Percentiles rank a stretch among this genome's conserved stretches.
Evolutionary conservation across 1,139 yeast species (phyloP).

Genomic region (Geotrichum cucujoidarum): DNA sequence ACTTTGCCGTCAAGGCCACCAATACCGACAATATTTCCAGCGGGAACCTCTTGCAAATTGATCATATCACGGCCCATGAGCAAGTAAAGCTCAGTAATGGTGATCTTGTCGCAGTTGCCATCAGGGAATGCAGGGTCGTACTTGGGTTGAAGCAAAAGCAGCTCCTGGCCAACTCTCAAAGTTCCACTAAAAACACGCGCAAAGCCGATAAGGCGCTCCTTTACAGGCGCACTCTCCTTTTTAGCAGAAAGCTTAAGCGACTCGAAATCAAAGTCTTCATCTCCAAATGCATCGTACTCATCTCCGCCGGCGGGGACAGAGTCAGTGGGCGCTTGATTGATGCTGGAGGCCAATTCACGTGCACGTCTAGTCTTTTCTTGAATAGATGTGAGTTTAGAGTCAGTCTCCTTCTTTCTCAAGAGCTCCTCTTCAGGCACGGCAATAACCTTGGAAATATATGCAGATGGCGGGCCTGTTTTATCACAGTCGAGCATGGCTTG

Average conservation of each 20-base stretch:
- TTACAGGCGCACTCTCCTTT: constrained; percentile 22
- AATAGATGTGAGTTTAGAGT: constrained; percentile 50
- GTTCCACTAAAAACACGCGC: constrained; percentile 88
- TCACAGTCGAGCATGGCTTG: constrained; percentile 64
- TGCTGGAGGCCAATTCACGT: constrained; percentile 45
- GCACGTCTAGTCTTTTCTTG: constrained; percentile 61
- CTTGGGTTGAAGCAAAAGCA: constrained; percentile 79
- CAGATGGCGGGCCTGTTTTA: constrained; percentile 57
- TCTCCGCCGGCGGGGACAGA: constrained; percentile 29
- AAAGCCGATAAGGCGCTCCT: constrained; percentile 65
- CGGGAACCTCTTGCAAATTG: constrained; percentile 73
- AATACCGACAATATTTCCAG: constrained; percentile 93
- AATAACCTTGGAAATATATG: constrained; percentile 84
- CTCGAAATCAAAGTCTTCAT: constrained; percentile 22
- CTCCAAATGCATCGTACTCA: constrained; percentile 21
- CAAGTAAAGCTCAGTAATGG: constrained; percentile 64
- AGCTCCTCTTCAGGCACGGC: constrained; percentile 73
- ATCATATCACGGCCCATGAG: constrained; percentile 92
- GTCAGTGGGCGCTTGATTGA: constrained; percentile 57
- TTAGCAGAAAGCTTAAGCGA: constrained; percentile 39
- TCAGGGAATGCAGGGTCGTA: constrained; percentile 67
- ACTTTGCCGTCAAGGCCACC: constrained; percentile 83
- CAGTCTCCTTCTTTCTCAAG: constrained; percentile 14
- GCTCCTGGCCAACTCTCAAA: constrained; percentile 63
- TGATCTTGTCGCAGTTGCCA: constrained; percentile 50